Conservation (phyloP, 2,329 filamentous ascomycete species). For the Cordyceps farinosa region DNA sequence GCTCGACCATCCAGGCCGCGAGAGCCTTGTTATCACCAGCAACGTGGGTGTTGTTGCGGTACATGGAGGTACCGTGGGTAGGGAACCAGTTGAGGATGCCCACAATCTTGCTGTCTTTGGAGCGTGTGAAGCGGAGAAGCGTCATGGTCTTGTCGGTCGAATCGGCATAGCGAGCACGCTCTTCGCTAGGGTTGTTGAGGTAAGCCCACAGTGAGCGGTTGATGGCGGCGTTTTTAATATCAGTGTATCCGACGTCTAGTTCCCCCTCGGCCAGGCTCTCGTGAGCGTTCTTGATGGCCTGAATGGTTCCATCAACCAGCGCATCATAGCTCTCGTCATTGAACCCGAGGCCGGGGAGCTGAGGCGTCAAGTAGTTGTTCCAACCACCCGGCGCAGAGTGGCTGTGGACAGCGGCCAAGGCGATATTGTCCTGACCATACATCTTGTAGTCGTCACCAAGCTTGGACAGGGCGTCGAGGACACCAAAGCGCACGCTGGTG, state of each 20-base stretch:
- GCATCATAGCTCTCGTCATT: conserved; percentile 81
- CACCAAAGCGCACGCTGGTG: conserved; percentile 79
- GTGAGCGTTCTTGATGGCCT: conserved; percentile 80
- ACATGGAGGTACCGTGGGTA: conserved; percentile 85
- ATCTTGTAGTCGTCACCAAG: conserved; percentile 69
- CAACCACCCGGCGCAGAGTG: conserved; percentile 89
- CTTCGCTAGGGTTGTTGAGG: conserved; percentile 73
- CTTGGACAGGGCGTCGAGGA: conserved; percentile 66
- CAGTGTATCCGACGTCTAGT: conserved; percentile 25
- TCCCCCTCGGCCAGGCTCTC: conserved; percentile 40
- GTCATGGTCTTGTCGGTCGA: conserved; percentile 61
- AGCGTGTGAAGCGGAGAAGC: conserved; percentile 70
- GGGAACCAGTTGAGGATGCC: conserved; percentile 89
- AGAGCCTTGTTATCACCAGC: conserved; percentile 97
- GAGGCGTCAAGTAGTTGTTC: conserved; percentile 90
- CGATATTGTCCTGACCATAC: conserved; percentile 78
- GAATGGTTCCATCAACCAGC: conserved; percentile 78
- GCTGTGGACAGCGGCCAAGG: conserved; percentile 87
- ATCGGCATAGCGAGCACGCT: conserved; percentile 64
- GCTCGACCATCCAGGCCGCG: conserved; percentile 79
- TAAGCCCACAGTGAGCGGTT: conserved; percentile 89
- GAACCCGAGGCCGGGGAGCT: conserved; percentile 85
- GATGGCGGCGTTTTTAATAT: conserved; percentile 73
- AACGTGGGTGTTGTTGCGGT: conserved; percentile 86
- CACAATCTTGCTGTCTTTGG: conserved; percentile 69